A percentile compares a stretch with the other conserved stretches of the same genome.
phyloP scores from a whole-genome alignment of 306 rosid genomes.

The Vigna trinervia region DNA sequence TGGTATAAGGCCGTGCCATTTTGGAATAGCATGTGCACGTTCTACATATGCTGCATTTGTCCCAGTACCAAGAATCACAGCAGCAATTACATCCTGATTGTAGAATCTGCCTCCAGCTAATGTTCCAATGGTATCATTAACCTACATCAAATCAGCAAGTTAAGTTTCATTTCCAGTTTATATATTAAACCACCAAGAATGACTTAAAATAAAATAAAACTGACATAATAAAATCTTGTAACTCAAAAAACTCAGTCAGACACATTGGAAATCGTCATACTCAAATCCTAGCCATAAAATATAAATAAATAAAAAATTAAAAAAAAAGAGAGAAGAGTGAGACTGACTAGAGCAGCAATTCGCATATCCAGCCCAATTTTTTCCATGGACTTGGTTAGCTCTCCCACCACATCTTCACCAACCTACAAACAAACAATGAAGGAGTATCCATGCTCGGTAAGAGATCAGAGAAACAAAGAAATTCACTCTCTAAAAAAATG shows the following conservation, averaged over 20 bases:
- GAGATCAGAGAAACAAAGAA: constrained; percentile 15
- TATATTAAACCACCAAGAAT: constrained; percentile 12
- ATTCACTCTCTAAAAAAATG: constrained; percentile 9
- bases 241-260: constrained; percentile 21
- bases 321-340: constrained; percentile 25
- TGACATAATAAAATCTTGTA: constrained; percentile 16
- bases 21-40: constrained; percentile 88
- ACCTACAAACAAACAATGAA: constrained; percentile 57
- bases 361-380: constrained; percentile 88
- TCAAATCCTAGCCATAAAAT: constrained; percentile 14
- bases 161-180: constrained; percentile 35
- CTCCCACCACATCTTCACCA: constrained; percentile 88
- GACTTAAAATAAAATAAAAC: neutral
- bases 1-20: constrained; percentile 92
- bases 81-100: constrained; percentile 81
- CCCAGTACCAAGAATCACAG: constrained; percentile 94
- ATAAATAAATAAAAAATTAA: neutral
- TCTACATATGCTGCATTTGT: constrained; percentile 96
- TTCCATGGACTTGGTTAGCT: constrained; percentile 76
- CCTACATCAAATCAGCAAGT: constrained; percentile 60
- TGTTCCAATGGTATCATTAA: constrained; percentile 93
- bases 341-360: constrained; percentile 81
- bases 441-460: constrained; percentile 14
- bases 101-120: constrained; percentile 90
- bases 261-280: constrained; percentile 31